Conservation (phyloP, 2,329 filamentous ascomycete genomes). For the Fusarium miscanthi region DNA sequence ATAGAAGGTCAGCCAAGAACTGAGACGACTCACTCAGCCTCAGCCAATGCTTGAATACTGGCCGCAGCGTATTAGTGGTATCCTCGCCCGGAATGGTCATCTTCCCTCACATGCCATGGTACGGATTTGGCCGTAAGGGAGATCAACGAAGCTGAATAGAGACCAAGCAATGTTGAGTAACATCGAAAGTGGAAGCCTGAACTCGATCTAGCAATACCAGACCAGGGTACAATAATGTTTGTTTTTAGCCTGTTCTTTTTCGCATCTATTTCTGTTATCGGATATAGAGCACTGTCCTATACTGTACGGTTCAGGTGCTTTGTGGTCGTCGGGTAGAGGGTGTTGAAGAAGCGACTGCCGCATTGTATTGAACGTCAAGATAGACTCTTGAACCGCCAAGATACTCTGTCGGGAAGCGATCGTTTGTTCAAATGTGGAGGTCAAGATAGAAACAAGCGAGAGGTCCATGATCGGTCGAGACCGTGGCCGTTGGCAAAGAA, state of each 20-base stretch:
- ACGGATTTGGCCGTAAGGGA: constrained; percentile 42
- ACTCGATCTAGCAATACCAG: constrained; percentile 11
- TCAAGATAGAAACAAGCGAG: constrained; percentile 11
- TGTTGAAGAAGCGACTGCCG: background rate
- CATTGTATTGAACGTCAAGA: background rate
- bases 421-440: constrained; percentile 11
- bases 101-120: constrained; percentile 29
- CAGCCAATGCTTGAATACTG: background rate
- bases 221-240: constrained; percentile 25
- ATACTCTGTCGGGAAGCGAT: background rate
- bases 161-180: constrained; percentile 17
- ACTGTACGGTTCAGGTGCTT: background rate
- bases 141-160: constrained; percentile 33
- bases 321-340: background rate
- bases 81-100: constrained; percentile 24
- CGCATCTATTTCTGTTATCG: background rate
- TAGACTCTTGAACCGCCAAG: background rate
- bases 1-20: constrained; percentile 3
- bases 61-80: background rate
- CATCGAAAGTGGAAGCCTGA: constrained; percentile 18
- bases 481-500: constrained; percentile 17
- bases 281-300: background rate
- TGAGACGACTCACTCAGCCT: background rate
- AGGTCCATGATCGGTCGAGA: constrained; percentile 17
- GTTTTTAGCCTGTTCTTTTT: constrained; percentile 24